Conservation (phyloP, 768 basidiomycete species). For the Glaciozyma antarctica region DNA sequence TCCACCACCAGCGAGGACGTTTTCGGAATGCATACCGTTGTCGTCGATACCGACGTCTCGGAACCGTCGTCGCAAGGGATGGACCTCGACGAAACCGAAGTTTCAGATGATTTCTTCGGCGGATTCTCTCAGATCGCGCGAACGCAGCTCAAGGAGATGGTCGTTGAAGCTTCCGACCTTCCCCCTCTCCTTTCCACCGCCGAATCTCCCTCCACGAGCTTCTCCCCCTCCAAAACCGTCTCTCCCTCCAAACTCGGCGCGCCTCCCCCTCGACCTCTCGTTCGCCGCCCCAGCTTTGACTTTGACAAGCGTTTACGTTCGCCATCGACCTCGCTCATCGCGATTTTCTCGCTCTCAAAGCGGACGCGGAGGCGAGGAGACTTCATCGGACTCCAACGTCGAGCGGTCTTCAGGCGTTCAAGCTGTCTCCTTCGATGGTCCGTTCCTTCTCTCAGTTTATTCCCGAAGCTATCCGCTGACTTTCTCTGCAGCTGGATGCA, state of each 20-base stretch:
- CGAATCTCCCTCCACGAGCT: neutral
- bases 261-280: neutral
- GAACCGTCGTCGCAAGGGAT: neutral
- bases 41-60: too few species aligned
- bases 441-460: neutral
- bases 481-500: conserved; percentile 10
- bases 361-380: conserved; percentile 11
- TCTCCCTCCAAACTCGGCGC: neutral
- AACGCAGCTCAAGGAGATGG: neutral
- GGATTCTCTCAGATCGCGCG: neutral
- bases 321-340: conserved; percentile 22
- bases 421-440: conserved; percentile 16
- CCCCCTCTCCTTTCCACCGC: neutral
- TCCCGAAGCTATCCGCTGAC: neutral
- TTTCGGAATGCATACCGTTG: too few species aligned
- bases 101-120: neutral
- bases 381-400: neutral
- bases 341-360: conserved; percentile 7
- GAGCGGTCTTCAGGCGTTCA: conserved; percentile 14
- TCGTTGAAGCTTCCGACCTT: neutral
- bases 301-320: neutral
- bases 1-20: too few species aligned
- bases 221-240: neutral
- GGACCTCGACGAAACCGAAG: neutral
- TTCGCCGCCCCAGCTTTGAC: neutral